Evolutionary conservation across 2,329 filamentous ascomycete genomes (phyloP).

Genomic region (Phyllosticta paracitricarpa): DNA sequence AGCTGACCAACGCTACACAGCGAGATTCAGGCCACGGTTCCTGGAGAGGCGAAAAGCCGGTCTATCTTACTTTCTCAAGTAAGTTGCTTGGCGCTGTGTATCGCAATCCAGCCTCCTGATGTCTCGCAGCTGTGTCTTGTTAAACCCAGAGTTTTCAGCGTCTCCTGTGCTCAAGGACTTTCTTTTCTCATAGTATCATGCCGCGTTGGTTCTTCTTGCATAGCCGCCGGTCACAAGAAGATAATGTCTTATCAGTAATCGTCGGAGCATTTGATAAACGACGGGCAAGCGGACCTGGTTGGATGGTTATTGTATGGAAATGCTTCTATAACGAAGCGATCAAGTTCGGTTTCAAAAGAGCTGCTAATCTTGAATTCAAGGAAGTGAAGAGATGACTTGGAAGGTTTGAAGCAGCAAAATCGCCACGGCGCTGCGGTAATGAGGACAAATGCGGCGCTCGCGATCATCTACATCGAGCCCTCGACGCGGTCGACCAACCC

Average conservation of each 20-base stretch:
- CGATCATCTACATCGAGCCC: no score
- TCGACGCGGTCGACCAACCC: no score
- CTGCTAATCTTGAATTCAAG: neutral
- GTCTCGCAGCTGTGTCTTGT: constrained; percentile 62
- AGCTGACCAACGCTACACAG: constrained; percentile 22
- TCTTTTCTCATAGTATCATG: constrained; percentile 48
- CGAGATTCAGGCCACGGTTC: constrained; percentile 68
- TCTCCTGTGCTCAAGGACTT: constrained; percentile 90
- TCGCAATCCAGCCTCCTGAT: constrained; percentile 16
- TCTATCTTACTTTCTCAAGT: constrained; percentile 91
- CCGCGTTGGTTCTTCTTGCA: neutral
- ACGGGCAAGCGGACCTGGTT: neutral
- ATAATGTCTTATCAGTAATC: neutral
- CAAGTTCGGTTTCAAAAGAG: neutral
- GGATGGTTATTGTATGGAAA: neutral
- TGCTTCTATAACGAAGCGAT: neutral
- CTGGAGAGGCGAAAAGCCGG: constrained; percentile 74
- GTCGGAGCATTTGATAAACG: neutral
- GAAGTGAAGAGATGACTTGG: neutral
- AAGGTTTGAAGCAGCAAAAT: no score
- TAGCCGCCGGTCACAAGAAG: neutral
- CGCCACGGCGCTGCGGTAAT: no score
- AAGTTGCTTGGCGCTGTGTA: constrained; percentile 27
- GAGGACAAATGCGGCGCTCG: no score
- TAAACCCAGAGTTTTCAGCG: constrained; percentile 88